Evolutionary conservation across 345 rosid species (phyloP), one percentile per base, ranked within the genome.

Genomic region (Eutrema japonicum): DNA sequence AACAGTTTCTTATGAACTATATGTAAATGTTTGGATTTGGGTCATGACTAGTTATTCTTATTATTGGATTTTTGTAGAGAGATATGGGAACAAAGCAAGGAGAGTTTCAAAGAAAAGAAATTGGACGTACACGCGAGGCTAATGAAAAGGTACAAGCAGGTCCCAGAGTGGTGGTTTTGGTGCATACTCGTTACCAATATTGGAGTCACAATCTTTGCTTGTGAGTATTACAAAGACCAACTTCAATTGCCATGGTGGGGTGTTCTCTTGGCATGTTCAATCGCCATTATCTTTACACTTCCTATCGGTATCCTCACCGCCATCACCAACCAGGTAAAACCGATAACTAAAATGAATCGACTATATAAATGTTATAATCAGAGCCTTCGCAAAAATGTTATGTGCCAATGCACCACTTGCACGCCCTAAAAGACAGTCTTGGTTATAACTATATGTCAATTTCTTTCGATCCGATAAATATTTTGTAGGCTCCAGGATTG

Each of bases 191-290:
- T 71, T 51, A 83, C 55, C 29, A 95, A 87, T 65, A 77, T 92
- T 63, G 94, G 83, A 29, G 85, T 53, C 30, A 89, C 98, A 22
- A 40, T 88, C 8, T 92, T 90, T 63, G 82, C 97, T 55, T 95
- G 98, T 62, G 88, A 95, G 72, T 92, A 89, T 81, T 95, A 86
- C 81, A 92, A 78, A 53, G 84, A 85, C 7, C 97, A 92, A 80
- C 99, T 95, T 75, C 98, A 92, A 32, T 68, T 92, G 60, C 99
- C 98, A 3, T 95, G 99, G 99, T 95, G 99, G 98, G 99, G 98
- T 49, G 98, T 92, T 57, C 47, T 92, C n/a, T 77, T 95, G 47
- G 99, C 99, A 4, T 95, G 97, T 66, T 72, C 56, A 16, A 74
- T 95, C 50, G 99, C 99, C 74, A 84, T 95, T 63, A 10, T 79